Percentiles rank a stretch among this genome's conserved stretches.
Evolutionary conservation across 495 filamentous ascomycete species (phyloP).

Genomic region (Lophiotrema nucula): DNA sequence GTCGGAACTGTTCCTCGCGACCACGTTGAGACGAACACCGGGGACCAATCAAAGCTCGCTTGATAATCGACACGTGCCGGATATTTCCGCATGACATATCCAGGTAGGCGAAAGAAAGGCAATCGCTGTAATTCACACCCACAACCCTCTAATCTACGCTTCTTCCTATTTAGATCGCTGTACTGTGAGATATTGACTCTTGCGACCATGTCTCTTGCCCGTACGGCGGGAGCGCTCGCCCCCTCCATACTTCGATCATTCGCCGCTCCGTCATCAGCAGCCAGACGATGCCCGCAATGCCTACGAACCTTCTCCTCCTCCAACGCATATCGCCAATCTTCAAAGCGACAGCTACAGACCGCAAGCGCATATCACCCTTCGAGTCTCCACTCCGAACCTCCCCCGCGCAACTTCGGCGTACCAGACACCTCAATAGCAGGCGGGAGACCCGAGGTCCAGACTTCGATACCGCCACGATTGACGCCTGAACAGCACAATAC

Average conservation of each 20-base stretch:
- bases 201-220: constrained; percentile 28
- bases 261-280: constrained; percentile 10
- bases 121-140: not conserved
- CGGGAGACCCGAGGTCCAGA: constrained; percentile 50
- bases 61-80: constrained; percentile 12
- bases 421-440: constrained; percentile 70
- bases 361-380: constrained; percentile 76
- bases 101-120: not conserved
- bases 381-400: constrained; percentile 60
- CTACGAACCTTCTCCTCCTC: constrained; percentile 67
- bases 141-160: not conserved
- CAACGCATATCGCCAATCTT: constrained; percentile 53
- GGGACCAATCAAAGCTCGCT: not conserved
- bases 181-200: not conserved
- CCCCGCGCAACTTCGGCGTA: constrained; percentile 64
- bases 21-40: no score
- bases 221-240: not conserved
- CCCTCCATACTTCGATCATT: constrained; percentile 18
- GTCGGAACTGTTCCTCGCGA: no score
- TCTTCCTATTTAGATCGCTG: not conserved
- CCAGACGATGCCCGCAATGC: constrained; percentile 49
- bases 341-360: constrained; percentile 66
- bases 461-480: constrained; percentile 49
- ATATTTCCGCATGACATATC: constrained; percentile 8
- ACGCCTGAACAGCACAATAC: constrained; percentile 33